Evolutionary conservation across 768 basidiomycete species (phyloP).

Genomic region (Chiua virens): DNA sequence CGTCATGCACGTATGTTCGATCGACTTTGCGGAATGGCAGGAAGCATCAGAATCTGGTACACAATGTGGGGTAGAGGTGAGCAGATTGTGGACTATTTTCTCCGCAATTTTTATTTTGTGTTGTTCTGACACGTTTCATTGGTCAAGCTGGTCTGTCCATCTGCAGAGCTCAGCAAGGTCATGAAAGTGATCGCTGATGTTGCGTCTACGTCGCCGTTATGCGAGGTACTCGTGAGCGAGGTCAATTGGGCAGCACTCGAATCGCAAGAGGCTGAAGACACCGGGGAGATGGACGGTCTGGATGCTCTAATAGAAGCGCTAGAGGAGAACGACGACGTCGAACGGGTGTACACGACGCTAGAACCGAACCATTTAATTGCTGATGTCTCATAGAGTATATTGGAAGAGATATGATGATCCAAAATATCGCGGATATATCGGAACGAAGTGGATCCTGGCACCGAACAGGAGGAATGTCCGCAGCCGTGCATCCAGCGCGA

Average conservation of each 20-base stretch:
- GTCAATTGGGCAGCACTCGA: conserved; percentile 56
- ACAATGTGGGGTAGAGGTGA: conserved; percentile 35
- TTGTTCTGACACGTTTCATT: not conserved
- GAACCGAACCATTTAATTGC: conserved; percentile 32
- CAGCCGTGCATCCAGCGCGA: too few relatives aligned
- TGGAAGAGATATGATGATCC: not conserved
- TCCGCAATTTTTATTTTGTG: not conserved
- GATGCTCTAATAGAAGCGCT: conserved; percentile 49
- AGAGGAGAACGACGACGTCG: conserved; percentile 57
- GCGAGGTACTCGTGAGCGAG: conserved; percentile 48
- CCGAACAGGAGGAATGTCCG: too few relatives aligned
- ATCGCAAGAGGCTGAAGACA: conserved; percentile 39
- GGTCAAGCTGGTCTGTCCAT: conserved; percentile 46
- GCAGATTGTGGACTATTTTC: not conserved
- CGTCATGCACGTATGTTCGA: conserved; percentile 41
- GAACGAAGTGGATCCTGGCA: not conserved
- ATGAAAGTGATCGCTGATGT: conserved; percentile 33
- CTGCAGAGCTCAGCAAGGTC: conserved; percentile 39
- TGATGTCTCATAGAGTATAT: conserved; percentile 16
- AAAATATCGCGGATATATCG: not conserved
- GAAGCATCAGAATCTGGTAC: conserved; percentile 35
- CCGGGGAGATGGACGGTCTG: conserved; percentile 35
- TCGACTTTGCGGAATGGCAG: conserved; percentile 44
- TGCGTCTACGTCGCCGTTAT: conserved; percentile 25
- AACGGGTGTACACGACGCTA: conserved; percentile 58